Evolutionary conservation across 139 green algal species (phyloP).

Genomic region (Chlorella vulgaris): DNA sequence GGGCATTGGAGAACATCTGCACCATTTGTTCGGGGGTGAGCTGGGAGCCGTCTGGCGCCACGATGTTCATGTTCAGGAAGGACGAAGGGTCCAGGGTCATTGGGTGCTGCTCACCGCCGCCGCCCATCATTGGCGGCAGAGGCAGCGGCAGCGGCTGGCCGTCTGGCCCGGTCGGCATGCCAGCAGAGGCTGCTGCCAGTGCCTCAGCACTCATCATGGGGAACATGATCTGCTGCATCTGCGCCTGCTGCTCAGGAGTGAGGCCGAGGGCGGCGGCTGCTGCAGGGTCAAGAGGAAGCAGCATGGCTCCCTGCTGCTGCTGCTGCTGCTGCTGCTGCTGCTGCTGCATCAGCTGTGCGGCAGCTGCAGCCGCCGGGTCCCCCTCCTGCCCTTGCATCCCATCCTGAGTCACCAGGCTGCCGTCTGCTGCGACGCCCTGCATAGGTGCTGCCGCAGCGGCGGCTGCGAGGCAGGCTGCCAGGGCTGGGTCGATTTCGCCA

Average conservation of each 20-base stretch:
- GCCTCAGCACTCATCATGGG: conserved; percentile 1
- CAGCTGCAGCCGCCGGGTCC: background rate
- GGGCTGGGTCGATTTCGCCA: background rate
- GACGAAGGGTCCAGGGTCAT: conserved; percentile 5
- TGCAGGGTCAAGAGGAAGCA: background rate
- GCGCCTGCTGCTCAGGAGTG: conserved; percentile 16
- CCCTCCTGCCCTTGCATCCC: background rate
- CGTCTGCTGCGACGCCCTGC: background rate
- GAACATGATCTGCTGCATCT: conserved; percentile 8
- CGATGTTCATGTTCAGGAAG: background rate
- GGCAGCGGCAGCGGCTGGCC: conserved; percentile 19
- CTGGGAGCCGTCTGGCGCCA: background rate
- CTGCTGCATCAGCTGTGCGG: no score
- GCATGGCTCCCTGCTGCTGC: background rate
- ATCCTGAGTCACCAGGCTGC: no score
- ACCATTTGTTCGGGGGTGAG: conserved; percentile 13
- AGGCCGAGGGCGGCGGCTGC: background rate
- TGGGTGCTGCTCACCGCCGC: background rate
- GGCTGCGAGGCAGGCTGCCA: no score
- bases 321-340: conserved; percentile 2
- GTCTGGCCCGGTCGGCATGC: background rate
- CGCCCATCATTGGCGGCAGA: background rate
- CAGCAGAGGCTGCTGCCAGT: background rate
- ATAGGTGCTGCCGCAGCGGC: background rate
- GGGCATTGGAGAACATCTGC: background rate